These are phyloP conservation scores for Lipomyces yamanashiensis DNA, from an alignment of 805 yeast species.

Conservation along the genomic window DNA sequence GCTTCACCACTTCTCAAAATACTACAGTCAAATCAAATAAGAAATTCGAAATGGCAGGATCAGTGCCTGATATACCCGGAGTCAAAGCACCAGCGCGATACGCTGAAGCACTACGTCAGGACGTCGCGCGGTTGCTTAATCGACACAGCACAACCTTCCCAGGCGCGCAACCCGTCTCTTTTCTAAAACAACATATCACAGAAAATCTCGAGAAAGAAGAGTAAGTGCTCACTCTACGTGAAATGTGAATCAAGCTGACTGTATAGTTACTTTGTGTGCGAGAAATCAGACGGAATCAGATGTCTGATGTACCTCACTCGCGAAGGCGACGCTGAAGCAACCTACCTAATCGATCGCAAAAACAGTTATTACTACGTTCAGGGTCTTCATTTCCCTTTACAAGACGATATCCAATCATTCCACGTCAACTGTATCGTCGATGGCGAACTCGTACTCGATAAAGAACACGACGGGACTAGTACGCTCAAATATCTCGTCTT, in stretches of 20 bases:
- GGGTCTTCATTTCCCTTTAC: constrained; percentile 74
- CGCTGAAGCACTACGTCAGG: constrained; percentile 65
- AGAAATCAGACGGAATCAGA: constrained; percentile 91
- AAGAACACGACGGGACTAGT: constrained; percentile 47
- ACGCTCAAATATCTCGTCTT: constrained; percentile 84
- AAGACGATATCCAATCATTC: constrained; percentile 56
- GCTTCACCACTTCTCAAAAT: neutral
- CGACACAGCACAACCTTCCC: constrained; percentile 68
- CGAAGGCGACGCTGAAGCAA: constrained; percentile 81
- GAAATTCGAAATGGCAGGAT: constrained; percentile 27
- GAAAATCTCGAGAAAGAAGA: constrained; percentile 70
- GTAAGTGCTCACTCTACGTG: constrained; percentile 29
- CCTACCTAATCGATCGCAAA: constrained; percentile 85
- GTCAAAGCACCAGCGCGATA: constrained; percentile 72
- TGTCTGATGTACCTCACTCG: constrained; percentile 70
- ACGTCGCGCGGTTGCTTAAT: constrained; percentile 66
- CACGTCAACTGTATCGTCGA: constrained; percentile 91
- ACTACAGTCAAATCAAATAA: neutral
- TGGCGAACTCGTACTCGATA: constrained; percentile 86
- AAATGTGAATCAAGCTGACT: neutral
- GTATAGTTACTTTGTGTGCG: constrained; percentile 79
- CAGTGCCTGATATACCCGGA: constrained; percentile 87
- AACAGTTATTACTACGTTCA: constrained; percentile 84
- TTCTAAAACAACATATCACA: constrained; percentile 71
- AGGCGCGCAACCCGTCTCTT: constrained; percentile 88